Evolutionary conservation across 2,329 filamentous ascomycete genomes (phyloP), one percentile per base, ranked within the genome.

Genomic region (Mycogone perniciosa): DNA sequence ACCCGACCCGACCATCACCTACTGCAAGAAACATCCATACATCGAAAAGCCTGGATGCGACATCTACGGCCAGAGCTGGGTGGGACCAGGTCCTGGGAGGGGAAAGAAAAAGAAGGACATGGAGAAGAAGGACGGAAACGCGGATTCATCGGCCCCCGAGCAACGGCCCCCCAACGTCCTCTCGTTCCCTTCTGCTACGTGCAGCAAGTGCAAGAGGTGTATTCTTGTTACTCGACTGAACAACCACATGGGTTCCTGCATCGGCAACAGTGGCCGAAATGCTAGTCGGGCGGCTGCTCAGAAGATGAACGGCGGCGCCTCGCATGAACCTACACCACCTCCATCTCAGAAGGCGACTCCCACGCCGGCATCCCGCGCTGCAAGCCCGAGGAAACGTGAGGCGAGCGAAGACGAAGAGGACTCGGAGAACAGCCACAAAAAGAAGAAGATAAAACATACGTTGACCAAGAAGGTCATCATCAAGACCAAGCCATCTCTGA

Each of bases 1-100:
- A 62, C 83, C 83, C 40, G 81, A 85, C 52, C 86, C 86, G 0
- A 74, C 77, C 56, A 73, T 84, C 58, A 81, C 85, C 58, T 91
- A 90, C 74, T 92, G 88, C 76, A 88, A 88, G 68, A 83, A 84
- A 57, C 82, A 86, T 54, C 86, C 87, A 0, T 91, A 86, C 73
- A 86, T 89, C 54, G 81, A 88, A 58, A 84, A 87, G 64, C 76
- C 82, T 2, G 86, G 86, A 54, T 86, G 84, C 69, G 87, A 92
- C 67, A 88, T 91, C 57, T 90, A 90, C 67, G 87, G 86, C 46
- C 88, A 90, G 67, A 88, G 85, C 30, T 91, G 88, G 78, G 84
- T 88, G 10, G 83, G 82, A 13, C 84, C 85, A 26, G 80, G 80
- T 0, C 82, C 83, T 26, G 82, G 82, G 10, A 79, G 85, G 54